Base-by-base conservation (phyloP, 306 rosid genomes). In the Rosa chinensis region DNA sequence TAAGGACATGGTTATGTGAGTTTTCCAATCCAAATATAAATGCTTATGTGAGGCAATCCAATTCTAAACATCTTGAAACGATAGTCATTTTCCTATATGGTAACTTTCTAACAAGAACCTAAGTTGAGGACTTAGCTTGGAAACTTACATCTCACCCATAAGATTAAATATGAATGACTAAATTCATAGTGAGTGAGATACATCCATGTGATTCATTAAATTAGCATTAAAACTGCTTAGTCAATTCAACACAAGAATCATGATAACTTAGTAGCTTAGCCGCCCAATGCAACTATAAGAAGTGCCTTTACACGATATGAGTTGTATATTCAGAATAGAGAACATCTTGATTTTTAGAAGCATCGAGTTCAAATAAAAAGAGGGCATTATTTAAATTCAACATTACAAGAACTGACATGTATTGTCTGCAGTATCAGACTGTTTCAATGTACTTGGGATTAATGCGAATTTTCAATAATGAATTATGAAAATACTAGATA, bases 201-300 rank as follows among this genome's bases (percentile, higher is more conserved):
- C 12, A 53, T 66, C 72, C 83, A 84, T 78, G 23, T 49, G 2
- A 48, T 28, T 37, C 49, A 70, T 79, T 23, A 5, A 62, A 40
- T 10, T 5, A 47, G 43, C 20, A 20, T 11, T 32, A 28, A 18
- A 25, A 70, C 62, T 5, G 63, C 12, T 9, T 23, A 61, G n/a
- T 18, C 28, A 23, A 32, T 10, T 25, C 63, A 10, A 76, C 35
- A 32, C 37, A 76, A 48, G 14, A 20, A 40, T 47, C 72, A 28
- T 64, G 35, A 18, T 17, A 63, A 45, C 47, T 45, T 12, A 69
- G n/a, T 44, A 2, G 37, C 37, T 32, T 32, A 32, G 37, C 37
- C 37, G 3, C 75, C 40, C 8, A 20, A 44, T 25, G 25, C 50
- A 73, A 42, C 25, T 35, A 43, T 6, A 43, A 74, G 59, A 18